Evolutionary conservation across 345 rosid species (phyloP), one percentile per base, ranked within the genome.

Genomic region (Pistacia vera): DNA sequence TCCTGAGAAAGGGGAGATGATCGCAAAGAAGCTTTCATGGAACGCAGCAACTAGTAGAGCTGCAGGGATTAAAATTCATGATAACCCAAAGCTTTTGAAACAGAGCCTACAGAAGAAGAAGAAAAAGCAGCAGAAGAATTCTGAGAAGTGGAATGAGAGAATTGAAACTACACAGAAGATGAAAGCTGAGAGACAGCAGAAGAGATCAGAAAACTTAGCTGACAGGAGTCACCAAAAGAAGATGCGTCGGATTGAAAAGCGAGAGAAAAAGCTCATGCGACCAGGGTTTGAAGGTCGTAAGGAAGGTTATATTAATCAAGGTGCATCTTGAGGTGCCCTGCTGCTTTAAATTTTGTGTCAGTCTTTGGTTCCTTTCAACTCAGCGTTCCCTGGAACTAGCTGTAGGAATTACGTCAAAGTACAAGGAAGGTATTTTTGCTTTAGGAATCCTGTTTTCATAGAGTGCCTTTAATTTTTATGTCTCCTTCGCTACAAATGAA

Each of bases 61-160:
- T 74, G 87, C 90, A 0, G 98, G 98, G 61, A 44, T 86, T 7
- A 96, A 93, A 83, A 88, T 96, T 75, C 97, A 93, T 55, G 97
- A 96, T 78, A 87, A 93, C 64, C 97, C 98, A 2, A 89, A 79
- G 82, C 68, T 91, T 81, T 80, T 96, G 91, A 90, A 91, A 66
- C 88, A 84, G 75, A 96, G 97, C 82, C 71, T 96, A 28, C 85
- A 85, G 73, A 96, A 92, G 83, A 92, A 85, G 64, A 90, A 90
- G 85, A 90, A 82, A 88, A 85, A 69, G 84, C 93, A 80, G 11
- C 84, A 91, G 85, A 93, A 90, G 93, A 87, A 87, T 82, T 83
- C 76, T 3, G 91, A 86, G 88, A 96, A 92, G 82, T 96, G 99
- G 99, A 92, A 86, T 60, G 99, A 88, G 49, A 88, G 98, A 76